These are phyloP conservation scores for Stephanodiscus triporus DNA, from an alignment of 108 stramenopile species.

Conservation along the genomic window DNA sequence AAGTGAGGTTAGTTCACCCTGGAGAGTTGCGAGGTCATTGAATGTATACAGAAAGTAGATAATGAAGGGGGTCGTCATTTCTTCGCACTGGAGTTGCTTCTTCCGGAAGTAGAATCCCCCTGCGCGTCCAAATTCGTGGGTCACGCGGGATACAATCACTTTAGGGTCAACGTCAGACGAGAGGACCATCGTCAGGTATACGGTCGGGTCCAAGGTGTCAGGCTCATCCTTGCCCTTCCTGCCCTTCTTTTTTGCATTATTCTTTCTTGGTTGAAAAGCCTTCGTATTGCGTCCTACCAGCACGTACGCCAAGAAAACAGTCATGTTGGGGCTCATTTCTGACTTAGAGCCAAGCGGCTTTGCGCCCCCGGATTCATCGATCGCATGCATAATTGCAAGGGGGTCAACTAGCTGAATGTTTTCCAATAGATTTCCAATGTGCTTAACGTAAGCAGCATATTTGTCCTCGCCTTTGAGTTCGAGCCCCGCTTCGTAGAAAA, in stretches of 20 bases:
- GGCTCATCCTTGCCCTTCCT: neutral
- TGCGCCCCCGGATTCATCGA: neutral
- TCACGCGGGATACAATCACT: neutral
- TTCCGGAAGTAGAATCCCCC: too few relatives aligned
- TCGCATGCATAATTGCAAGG: neutral
- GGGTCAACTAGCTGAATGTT: slow-evolving; percentile 1
- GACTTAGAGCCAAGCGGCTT: neutral
- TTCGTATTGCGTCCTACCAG: neutral
- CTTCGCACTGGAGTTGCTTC: too few relatives aligned
- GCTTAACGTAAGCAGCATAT: neutral
- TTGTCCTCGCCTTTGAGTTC: too few relatives aligned
- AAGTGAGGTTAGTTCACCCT: too few relatives aligned
- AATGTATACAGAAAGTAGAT: too few relatives aligned
- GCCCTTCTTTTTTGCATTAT: neutral
- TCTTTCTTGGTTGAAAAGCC: neutral
- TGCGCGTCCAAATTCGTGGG: neutral
- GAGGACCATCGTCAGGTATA: neutral
- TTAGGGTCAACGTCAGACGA: neutral
- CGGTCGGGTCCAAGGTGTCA: neutral
- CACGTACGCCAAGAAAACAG: neutral
- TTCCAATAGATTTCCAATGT: neutral
- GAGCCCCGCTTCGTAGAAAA: too few relatives aligned
- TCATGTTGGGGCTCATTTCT: neutral
- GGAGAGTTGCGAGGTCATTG: too few relatives aligned
- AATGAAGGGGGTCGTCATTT: too few relatives aligned